These are phyloP conservation scores for Penicillium sclerotiorum DNA, from an alignment of 2,329 filamentous ascomycete species.

Conservation along the genomic window DNA sequence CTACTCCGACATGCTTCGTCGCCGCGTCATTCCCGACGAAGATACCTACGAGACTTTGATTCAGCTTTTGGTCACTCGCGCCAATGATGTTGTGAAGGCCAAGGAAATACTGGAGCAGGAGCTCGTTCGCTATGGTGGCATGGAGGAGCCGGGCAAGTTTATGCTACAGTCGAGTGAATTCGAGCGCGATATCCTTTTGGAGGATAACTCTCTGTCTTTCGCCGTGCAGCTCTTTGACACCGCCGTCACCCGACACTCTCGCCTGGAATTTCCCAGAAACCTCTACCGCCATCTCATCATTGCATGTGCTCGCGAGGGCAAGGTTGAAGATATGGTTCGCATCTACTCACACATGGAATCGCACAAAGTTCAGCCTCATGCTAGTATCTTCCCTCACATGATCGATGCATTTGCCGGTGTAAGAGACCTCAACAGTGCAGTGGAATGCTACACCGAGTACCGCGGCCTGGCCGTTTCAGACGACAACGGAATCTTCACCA, in stretches of 20 bases:
- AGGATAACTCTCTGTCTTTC: constrained; percentile 83
- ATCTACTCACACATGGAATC: constrained; percentile 91
- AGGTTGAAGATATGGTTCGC: constrained; percentile 83
- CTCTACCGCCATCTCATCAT: constrained; percentile 84
- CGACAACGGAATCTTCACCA: constrained; percentile 70
- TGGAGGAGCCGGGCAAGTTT: constrained; percentile 81
- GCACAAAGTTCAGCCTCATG: constrained; percentile 71
- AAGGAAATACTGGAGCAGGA: constrained; percentile 78
- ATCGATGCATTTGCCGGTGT: constrained; percentile 86
- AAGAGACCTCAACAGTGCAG: constrained; percentile 81
- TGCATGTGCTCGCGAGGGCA: constrained; percentile 80
- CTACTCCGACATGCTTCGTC: constrained; percentile 92
- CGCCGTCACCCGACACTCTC: constrained; percentile 64
- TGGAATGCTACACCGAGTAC: constrained; percentile 96
- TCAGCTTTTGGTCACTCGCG: constrained; percentile 76
- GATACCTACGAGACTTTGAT: constrained; percentile 89
- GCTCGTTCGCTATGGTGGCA: constrained; percentile 79
- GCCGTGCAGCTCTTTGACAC: constrained; percentile 84
- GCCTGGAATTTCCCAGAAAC: constrained; percentile 71
- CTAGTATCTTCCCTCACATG: constrained; percentile 87
- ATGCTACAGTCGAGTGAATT: constrained; percentile 87
- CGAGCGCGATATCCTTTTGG: constrained; percentile 80
- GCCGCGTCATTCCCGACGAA: constrained; percentile 77
- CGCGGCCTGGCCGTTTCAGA: constrained; percentile 82
- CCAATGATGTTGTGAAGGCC: constrained; percentile 73